phyloP scores from a whole-genome alignment of 352 stramenopile genomes.

The Phytophthora colocasiae region DNA sequence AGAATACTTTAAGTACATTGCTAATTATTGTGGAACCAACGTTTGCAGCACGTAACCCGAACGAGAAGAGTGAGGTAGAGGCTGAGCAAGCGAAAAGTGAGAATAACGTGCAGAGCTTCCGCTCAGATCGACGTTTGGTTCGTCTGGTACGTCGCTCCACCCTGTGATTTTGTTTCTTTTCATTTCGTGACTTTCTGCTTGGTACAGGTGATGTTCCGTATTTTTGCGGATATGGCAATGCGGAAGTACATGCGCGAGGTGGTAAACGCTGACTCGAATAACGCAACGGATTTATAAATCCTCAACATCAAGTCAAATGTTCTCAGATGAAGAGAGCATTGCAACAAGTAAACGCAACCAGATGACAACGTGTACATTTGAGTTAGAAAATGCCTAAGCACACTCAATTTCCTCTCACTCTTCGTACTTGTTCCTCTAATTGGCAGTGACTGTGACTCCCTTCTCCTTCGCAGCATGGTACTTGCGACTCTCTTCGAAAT shows the following conservation, averaged over 20 bases:
- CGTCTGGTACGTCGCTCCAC: constrained; percentile 51
- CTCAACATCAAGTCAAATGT: not conserved
- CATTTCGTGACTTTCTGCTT: not conserved
- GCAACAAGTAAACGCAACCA: not conserved
- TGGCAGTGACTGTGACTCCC: constrained; percentile 56
- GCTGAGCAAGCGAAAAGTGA: constrained; percentile 67
- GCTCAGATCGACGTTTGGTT: constrained; percentile 76
- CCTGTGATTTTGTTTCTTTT: not conserved
- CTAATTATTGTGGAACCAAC: not conserved
- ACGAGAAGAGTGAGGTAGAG: constrained; percentile 62
- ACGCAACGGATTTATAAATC: constrained; percentile 2
- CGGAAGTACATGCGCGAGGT: constrained; percentile 68
- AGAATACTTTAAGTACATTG: not conserved
- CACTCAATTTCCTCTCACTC: constrained; percentile 9
- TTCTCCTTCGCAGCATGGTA: constrained; percentile 92
- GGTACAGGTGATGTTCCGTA: constrained; percentile 66
- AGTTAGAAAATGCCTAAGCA: constrained; percentile 21
- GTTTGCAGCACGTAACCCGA: constrained; percentile 43
- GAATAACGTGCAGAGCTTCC: constrained; percentile 82
- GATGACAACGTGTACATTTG: constrained; percentile 29
- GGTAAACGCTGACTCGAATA: constrained; percentile 26
- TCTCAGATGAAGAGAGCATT: constrained; percentile 15
- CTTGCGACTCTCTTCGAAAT: constrained; percentile 96
- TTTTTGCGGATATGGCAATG: constrained; percentile 72
- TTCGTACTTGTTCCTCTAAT: constrained; percentile 19